phyloP scores from a whole-genome alignment of 2,329 filamentous ascomycete genomes.

The Verticillium dahliae region DNA sequence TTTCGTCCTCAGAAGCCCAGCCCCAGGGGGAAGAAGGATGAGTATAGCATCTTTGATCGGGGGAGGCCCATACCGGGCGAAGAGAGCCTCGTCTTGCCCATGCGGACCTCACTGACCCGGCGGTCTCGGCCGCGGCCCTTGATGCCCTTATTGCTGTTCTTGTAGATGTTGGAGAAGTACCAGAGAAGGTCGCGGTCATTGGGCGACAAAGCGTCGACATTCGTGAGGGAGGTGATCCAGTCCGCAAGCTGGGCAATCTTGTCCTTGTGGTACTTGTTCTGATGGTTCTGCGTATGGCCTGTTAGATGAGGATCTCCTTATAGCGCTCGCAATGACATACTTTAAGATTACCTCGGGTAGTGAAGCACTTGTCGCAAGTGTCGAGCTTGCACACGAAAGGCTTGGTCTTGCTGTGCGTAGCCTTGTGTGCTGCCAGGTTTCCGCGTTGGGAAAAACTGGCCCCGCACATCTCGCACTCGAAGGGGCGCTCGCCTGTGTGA shows the following conservation, averaged over 20 bases:
- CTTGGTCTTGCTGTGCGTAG: slow-evolving; percentile 71
- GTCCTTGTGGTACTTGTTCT: slow-evolving; percentile 86
- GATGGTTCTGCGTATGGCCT: slow-evolving; percentile 75
- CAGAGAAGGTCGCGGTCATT: slow-evolving; percentile 71
- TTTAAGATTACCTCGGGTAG: slow-evolving; percentile 79
- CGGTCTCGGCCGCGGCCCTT: slow-evolving; percentile 89
- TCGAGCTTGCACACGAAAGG: slow-evolving; percentile 78
- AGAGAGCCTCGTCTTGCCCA: slow-evolving; percentile 6
- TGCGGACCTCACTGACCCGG: slow-evolving; percentile 40
- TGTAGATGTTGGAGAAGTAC: slow-evolving; percentile 85
- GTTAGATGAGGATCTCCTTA: too few relatives aligned
- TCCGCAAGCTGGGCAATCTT: slow-evolving; percentile 63
- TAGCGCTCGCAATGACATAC: too few relatives aligned
- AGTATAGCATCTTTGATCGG: too few relatives aligned
- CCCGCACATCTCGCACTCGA: slow-evolving; percentile 69
- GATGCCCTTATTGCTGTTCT: slow-evolving; percentile 97
- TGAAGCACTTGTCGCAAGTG: slow-evolving; percentile 80
- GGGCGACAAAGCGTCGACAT: slow-evolving; percentile 56
- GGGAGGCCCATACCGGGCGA: too few relatives aligned
- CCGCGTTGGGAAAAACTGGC: slow-evolving; percentile 81
- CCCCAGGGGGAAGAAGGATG: too few relatives aligned
- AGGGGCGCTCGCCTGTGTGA: slow-evolving; percentile 83
- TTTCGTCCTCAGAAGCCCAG: too few relatives aligned
- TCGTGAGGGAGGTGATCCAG: slow-evolving; percentile 60
- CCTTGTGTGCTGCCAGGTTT: slow-evolving; percentile 77